These are phyloP conservation scores for Lepidium didymum DNA, from an alignment of 345 rosid genomes.

Conservation along the genomic window DNA sequence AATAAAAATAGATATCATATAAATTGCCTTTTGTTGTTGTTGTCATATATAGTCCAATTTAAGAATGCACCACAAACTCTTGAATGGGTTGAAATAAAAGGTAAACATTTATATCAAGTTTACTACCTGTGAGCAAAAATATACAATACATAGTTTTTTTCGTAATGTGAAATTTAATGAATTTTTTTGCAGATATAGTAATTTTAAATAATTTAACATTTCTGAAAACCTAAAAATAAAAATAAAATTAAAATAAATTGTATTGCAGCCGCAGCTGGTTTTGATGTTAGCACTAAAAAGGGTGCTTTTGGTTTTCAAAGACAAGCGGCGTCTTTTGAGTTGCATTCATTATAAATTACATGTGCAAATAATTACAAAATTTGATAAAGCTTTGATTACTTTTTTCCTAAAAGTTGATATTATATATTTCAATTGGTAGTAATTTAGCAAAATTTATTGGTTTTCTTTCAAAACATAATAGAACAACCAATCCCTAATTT, in stretches of 20 bases:
- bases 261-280: conserved; percentile 21
- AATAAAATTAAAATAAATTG: background rate
- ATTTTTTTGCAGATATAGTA: background rate
- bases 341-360: background rate
- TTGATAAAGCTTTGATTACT: background rate
- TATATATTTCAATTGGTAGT: background rate
- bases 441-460: no score
- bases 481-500: no score
- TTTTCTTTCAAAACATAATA: no score
- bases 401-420: background rate
- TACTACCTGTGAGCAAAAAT: background rate
- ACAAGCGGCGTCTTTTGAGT: conserved; percentile 13
- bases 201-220: background rate
- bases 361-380: background rate
- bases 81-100: background rate
- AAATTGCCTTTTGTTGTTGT: background rate
- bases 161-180: background rate
- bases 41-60: background rate
- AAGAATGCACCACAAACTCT: background rate
- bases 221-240: background rate
- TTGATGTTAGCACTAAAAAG: background rate
- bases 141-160: background rate
- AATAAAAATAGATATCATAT: background rate
- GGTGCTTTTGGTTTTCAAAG: conserved; percentile 15
- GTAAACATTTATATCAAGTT: background rate